These are phyloP conservation scores for Rutstroemia sp. DNA, from an alignment of 2,329 filamentous ascomycete genomes.

Conservation along the genomic window DNA sequence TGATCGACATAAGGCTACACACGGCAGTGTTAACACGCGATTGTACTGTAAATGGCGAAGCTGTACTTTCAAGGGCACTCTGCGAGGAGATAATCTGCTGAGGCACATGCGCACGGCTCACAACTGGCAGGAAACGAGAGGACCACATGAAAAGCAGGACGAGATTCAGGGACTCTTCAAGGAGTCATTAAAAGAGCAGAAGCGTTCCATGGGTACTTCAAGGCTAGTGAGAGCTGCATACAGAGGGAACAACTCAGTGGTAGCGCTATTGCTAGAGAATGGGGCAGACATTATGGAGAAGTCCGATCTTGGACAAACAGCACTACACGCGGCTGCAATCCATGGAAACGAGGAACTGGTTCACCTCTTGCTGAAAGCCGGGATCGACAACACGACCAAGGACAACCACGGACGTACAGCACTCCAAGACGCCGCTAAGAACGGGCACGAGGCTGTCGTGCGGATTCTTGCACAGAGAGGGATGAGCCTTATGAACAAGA, in stretches of 20 bases:
- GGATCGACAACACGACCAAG: conserved; percentile 6
- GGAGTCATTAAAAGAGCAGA: conserved; percentile 11
- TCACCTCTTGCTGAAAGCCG: conserved; percentile 6
- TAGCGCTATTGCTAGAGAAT: conserved; percentile 6
- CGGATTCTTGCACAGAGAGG: conserved; percentile 5
- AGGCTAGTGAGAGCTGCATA: conserved; percentile 13
- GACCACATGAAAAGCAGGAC: conserved; percentile 1
- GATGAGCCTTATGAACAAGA: neutral
- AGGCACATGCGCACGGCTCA: conserved; percentile 14
- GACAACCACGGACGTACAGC: conserved; percentile 7
- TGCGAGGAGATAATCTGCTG: conserved; percentile 15
- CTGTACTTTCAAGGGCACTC: conserved; percentile 14
- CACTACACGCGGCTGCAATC: conserved; percentile 13
- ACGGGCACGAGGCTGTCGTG: conserved; percentile 3
- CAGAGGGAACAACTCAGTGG: conserved; percentile 10
- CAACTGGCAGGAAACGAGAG: neutral
- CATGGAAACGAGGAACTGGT: conserved; percentile 10
- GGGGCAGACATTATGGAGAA: conserved; percentile 12
- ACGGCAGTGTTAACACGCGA: conserved; percentile 12
- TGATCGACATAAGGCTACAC: conserved; percentile 13
- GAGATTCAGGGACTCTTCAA: conserved; percentile 9
- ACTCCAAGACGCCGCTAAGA: conserved; percentile 10
- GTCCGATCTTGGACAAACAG: conserved; percentile 9
- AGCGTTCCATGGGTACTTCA: conserved; percentile 9
- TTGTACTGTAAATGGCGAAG: conserved; percentile 14